phyloP scores from a whole-genome alignment of 2,329 filamentous ascomycete species.

The Eutypella sp. region DNA sequence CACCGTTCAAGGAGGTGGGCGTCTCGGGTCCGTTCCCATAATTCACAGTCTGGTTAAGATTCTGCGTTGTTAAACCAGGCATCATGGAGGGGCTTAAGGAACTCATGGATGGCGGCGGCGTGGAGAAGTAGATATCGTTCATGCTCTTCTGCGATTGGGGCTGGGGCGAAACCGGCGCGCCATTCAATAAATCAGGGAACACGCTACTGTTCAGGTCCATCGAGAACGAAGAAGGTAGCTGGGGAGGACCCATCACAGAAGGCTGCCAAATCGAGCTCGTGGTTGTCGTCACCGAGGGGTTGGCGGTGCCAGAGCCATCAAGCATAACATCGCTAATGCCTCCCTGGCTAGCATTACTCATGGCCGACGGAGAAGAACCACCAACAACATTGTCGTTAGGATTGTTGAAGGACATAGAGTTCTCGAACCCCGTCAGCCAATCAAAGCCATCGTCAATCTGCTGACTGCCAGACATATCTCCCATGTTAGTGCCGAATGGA shows the following conservation, averaged over 20 bases:
- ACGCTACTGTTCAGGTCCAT: constrained; percentile 70
- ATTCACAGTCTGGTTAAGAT: constrained; percentile 61
- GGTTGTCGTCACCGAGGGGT: constrained; percentile 47
- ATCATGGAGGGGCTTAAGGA: constrained; percentile 69
- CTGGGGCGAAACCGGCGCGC: constrained; percentile 72
- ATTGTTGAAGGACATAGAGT: constrained; percentile 65
- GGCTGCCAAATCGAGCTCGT: constrained; percentile 64
- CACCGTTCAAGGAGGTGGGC: constrained; percentile 65
- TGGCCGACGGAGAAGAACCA: constrained; percentile 89
- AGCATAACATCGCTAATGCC: constrained; percentile 88
- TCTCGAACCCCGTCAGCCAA: constrained; percentile 77
- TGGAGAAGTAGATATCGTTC: constrained; percentile 73
- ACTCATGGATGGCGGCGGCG: constrained; percentile 68
- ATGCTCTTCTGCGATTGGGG: constrained; percentile 65
- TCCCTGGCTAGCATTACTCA: constrained; percentile 91
- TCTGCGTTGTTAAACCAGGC: constrained; percentile 57
- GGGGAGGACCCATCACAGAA: constrained; percentile 63
- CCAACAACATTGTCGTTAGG: constrained; percentile 78
- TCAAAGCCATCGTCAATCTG: constrained; percentile 75
- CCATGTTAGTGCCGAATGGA: constrained; percentile 52
- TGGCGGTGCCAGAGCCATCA: constrained; percentile 63
- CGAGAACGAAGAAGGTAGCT: constrained; percentile 64
- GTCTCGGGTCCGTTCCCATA: constrained; percentile 65
- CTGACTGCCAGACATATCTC: constrained; percentile 53
- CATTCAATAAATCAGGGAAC: constrained; percentile 71